Base-by-base conservation (phyloP, 495 filamentous ascomycete species). In the Annulohypoxylon moriforme region DNA sequence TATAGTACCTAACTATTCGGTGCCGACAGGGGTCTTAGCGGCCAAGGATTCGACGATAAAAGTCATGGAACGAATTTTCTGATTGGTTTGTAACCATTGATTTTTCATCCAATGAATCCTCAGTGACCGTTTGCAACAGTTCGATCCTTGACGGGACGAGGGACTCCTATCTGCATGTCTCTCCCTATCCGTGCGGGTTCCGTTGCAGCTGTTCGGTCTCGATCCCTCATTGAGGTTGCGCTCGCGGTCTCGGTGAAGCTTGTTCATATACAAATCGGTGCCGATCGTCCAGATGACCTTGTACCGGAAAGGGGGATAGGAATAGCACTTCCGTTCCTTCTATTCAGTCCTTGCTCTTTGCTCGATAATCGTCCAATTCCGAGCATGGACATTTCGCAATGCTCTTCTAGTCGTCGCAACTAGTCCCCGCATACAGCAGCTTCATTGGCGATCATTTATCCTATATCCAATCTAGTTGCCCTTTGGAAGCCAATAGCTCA, bases 121-220 rank as follows among this genome's bases (percentile, higher is more conserved):
- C 25, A 46, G 10, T 24, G 1, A 7, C 18, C 22, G 10, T 27
- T 49, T 58, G 33, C 50, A 29, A 61, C 42, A 58, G 58, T 60
- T 33, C 20, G 18, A 60, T 36, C 60, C 65, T 60, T 36, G 52
- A 56, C 52, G 27, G 50, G 31, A 27, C 27, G 71, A 63, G 60
- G 63, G 47, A 58, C 38, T 63, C 13, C 13, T 56, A 60, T 50
- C 72, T 75, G 64, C 60, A 75, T 72, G 72, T 75, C 69, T 75
- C 73, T 73, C 73, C 69, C 58, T 72, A 75, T 75, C 69, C 29
- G 68, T 59, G 46, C 42, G 49, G 40, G 33, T 65, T 63, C 40
- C 18, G 34, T 36, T 63, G 52, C 56, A 47, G 47, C 38, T 58
- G 29, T 24, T 65, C 68, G 60, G 64, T 46, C 20, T 68, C 36